A percentile compares a stretch with the other conserved stretches of the same genome.
Evolutionary conservation across 805 yeast genomes (phyloP).

Genomic region (Schizosaccharomyces lindneri): DNA sequence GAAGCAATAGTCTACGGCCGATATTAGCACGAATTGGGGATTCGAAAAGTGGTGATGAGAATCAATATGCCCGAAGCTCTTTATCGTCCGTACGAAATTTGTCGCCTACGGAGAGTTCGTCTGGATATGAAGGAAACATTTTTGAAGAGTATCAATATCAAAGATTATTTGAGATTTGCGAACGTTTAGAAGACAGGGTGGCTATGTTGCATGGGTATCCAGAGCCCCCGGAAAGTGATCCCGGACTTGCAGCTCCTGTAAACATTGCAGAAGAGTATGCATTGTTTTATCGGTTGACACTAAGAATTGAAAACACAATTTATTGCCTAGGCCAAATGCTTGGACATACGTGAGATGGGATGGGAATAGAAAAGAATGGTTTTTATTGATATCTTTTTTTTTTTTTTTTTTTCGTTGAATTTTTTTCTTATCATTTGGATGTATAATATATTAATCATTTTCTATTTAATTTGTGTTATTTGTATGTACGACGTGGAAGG

Average conservation of each 20-base stretch:
- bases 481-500: too few relatives aligned
- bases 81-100: background rate
- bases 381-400: too few relatives aligned
- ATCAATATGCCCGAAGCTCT: background rate
- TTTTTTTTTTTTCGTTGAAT: too few relatives aligned
- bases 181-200: background rate
- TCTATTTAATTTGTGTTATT: background rate
- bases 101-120: background rate
- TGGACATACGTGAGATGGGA: background rate
- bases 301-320: background rate
- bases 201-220: background rate
- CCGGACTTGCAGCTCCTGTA: background rate
- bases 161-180: background rate
- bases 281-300: background rate
- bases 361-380: too few relatives aligned
- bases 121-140: background rate
- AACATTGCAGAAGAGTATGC: background rate
- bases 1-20: background rate
- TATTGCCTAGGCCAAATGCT: background rate
- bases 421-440: too few relatives aligned
- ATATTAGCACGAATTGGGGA: background rate
- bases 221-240: background rate
- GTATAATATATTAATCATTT: background rate
- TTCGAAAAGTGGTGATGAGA: background rate
- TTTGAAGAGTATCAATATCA: background rate